phyloP scores from a whole-genome alignment of 371 early-diverging fungal genomes.

The Syncephalastrum sp. region DNA sequence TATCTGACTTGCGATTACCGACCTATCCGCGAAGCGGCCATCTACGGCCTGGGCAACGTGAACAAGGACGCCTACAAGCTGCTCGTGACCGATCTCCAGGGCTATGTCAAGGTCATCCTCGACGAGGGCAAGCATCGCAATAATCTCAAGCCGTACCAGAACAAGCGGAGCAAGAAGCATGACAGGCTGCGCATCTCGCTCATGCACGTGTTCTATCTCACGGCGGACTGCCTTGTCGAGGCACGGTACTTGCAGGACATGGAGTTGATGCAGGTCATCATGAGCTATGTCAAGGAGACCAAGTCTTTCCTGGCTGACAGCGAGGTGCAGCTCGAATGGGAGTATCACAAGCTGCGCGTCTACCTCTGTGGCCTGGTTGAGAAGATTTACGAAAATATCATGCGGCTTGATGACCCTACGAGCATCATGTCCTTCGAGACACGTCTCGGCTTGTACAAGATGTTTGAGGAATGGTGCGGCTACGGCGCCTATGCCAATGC shows the following conservation, averaged over 20 bases:
- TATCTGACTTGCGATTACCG: constrained; percentile 72
- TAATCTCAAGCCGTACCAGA: constrained; percentile 59
- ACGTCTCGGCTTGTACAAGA: constrained; percentile 71
- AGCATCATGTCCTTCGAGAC: constrained; percentile 76
- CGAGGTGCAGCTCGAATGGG: constrained; percentile 83
- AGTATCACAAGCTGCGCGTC: constrained; percentile 82
- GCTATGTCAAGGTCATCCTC: constrained; percentile 57
- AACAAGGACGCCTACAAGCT: constrained; percentile 67
- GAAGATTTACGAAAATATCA: constrained; percentile 72
- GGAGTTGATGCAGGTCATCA: constrained; percentile 58
- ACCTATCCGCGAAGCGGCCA: constrained; percentile 71
- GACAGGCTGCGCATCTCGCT: constrained; percentile 78
- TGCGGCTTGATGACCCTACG: constrained; percentile 45
- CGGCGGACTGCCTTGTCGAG: constrained; percentile 67
- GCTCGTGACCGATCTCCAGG: constrained; percentile 69
- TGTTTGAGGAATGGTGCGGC: constrained; percentile 95
- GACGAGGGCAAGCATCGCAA: constrained; percentile 66
- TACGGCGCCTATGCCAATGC: constrained; percentile 67
- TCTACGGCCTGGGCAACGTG: constrained; percentile 69
- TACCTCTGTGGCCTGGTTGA: constrained; percentile 88
- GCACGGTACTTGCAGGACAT: constrained; percentile 61
- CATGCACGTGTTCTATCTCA: constrained; percentile 71
- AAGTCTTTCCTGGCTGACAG: constrained; percentile 65
- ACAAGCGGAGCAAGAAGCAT: constrained; percentile 61
- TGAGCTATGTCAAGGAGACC: constrained; percentile 75